phyloP scores from a whole-genome alignment of 176 grass and related monocot genomes.

The Alloteropsis semialata region DNA sequence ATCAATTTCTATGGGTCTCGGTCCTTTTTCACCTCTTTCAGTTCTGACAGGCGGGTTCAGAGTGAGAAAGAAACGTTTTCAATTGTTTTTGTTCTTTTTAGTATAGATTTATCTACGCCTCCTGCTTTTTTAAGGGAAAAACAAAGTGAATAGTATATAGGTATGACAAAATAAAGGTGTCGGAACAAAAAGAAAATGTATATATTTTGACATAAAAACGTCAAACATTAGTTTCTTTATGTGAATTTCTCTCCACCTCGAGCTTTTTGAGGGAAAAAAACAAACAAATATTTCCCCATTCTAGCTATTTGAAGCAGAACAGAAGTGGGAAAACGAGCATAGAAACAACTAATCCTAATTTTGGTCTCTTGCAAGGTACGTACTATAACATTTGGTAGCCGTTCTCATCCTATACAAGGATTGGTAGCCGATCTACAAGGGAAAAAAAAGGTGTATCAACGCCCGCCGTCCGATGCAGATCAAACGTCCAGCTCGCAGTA shows the following conservation, averaged over 20 bases:
- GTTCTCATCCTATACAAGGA: neutral
- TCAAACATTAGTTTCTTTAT: neutral
- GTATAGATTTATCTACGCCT: too few relatives aligned
- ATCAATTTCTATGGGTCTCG: too few relatives aligned
- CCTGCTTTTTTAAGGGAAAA: too few relatives aligned
- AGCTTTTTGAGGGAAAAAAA: neutral
- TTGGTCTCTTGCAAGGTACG: neutral
- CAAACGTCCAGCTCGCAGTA: conserved; percentile 40
- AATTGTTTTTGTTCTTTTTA: too few relatives aligned
- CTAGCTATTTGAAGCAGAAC: neutral
- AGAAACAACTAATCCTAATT: neutral
- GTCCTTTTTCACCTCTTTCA: too few relatives aligned
- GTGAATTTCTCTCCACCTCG: too few relatives aligned
- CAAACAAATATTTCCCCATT: neutral
- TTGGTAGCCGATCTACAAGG: neutral
- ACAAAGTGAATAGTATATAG: too few relatives aligned
- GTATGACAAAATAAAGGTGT: too few relatives aligned
- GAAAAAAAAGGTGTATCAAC: neutral
- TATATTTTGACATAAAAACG: neutral
- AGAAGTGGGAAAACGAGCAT: neutral
- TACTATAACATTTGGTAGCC: neutral
- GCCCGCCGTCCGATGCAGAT: neutral
- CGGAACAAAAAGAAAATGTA: neutral
- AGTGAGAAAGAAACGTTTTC: too few relatives aligned
- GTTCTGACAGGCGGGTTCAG: too few relatives aligned